Conservation (phyloP, 306 rosid genomes). For the Cercis canadensis region DNA sequence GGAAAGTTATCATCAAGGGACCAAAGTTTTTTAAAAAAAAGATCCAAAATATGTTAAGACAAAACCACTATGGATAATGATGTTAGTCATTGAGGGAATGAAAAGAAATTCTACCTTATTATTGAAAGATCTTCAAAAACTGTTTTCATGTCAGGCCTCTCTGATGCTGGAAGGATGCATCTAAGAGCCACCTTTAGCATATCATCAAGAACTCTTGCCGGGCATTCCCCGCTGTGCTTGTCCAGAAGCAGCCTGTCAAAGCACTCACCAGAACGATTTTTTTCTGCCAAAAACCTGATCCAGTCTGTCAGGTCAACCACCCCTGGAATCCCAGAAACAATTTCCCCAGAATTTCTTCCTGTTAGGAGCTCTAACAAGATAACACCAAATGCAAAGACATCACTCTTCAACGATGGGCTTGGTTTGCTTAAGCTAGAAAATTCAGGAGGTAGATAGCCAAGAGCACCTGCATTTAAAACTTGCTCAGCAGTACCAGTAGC, state of each 20-base stretch:
- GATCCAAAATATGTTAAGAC: conserved; percentile 6
- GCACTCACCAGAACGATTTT: conserved; percentile 60
- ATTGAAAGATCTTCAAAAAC: conserved; percentile 67
- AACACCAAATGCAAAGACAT: conserved; percentile 80
- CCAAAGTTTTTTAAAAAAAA: conserved; percentile 11
- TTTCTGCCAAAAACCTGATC: conserved; percentile 63
- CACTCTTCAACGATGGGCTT: conserved; percentile 77
- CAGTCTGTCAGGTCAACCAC: conserved; percentile 70
- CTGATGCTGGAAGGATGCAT: conserved; percentile 77
- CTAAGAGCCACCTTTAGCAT: conserved; percentile 71
- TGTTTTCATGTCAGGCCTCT: conserved; percentile 75
- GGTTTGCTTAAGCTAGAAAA: conserved; percentile 75
- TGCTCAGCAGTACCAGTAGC: conserved; percentile 78
- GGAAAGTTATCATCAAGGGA: conserved; percentile 35
- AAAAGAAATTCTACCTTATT: conserved; percentile 48
- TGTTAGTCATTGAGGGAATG: conserved; percentile 45
- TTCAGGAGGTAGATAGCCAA: conserved; percentile 84
- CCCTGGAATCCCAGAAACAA: conserved; percentile 61
- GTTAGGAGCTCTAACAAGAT: conserved; percentile 77
- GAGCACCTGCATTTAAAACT: conserved; percentile 73
- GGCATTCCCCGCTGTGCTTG: conserved; percentile 24
- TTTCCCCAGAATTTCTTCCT: conserved; percentile 67
- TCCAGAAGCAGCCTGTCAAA: conserved; percentile 61
- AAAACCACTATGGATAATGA: conserved; percentile 25
- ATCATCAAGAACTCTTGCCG: conserved; percentile 47